These are phyloP conservation scores for Pseudonectria foliicola DNA, from an alignment of 2,329 filamentous ascomycete species.

Conservation along the genomic window DNA sequence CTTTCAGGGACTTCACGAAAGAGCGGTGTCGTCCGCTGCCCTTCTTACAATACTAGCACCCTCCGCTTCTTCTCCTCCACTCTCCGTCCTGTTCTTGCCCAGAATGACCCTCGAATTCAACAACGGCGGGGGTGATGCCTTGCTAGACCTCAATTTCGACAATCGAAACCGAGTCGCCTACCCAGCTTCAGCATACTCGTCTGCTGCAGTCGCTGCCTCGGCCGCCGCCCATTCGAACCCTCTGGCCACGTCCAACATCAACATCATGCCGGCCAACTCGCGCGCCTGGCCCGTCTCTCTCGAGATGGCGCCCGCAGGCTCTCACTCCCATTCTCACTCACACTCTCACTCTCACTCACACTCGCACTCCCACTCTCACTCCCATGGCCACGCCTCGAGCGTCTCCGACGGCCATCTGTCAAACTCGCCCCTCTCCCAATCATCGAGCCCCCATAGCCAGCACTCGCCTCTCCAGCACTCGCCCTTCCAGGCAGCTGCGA, in stretches of 20 bases:
- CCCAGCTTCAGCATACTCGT: slow-evolving; percentile 21
- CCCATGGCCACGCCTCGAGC: slow-evolving; percentile 37
- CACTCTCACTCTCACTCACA: no score
- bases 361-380: no score
- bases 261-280: slow-evolving; percentile 28
- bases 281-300: slow-evolving; percentile 45
- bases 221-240: slow-evolving; percentile 25
- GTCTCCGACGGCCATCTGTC: slow-evolving; percentile 45
- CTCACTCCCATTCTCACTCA: slow-evolving; percentile 21
- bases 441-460: slow-evolving; percentile 46
- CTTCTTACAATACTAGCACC: slow-evolving; percentile 30
- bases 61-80: slow-evolving; percentile 24
- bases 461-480: slow-evolving; percentile 45
- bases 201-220: slow-evolving; percentile 12
- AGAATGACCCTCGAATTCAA: slow-evolving; percentile 55
- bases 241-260: slow-evolving; percentile 25
- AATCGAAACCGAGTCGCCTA: slow-evolving; percentile 46
- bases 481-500: slow-evolving; percentile 44
- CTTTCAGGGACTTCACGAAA: slow-evolving; percentile 30
- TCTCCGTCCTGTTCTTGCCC: slow-evolving; percentile 27
- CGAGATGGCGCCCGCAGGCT: slow-evolving; percentile 40
- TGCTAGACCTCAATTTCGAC: slow-evolving; percentile 56
- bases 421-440: slow-evolving; percentile 42
- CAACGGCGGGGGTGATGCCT: slow-evolving; percentile 48
- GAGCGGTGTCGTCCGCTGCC: slow-evolving; percentile 37